Conservation (phyloP, 2,329 filamentous ascomycete genomes). For the Beauveria sp. region DNA sequence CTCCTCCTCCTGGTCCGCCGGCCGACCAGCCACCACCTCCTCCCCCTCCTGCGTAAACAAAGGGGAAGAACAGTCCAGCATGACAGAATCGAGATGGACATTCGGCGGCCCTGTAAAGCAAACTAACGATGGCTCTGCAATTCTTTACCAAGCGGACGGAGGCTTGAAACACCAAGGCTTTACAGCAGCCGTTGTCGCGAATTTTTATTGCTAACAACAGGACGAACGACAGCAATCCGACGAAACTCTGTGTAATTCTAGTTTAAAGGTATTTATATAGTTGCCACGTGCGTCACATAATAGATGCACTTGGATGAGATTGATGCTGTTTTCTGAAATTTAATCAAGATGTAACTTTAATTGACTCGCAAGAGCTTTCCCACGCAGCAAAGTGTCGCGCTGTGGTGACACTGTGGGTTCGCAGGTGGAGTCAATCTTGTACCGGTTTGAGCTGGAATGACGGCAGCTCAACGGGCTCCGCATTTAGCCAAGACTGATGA, state of each 20-base stretch:
- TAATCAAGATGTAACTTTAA: no score
- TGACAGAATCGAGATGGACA: not conserved
- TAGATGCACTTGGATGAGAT: not conserved
- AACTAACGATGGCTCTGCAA: not conserved
- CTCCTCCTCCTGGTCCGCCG: constrained; percentile 49
- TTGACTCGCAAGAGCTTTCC: no score
- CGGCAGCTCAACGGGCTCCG: constrained; percentile 3
- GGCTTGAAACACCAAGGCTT: not conserved
- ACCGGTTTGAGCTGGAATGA: not conserved
- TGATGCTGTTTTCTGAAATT: not conserved
- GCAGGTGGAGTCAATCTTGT: not conserved
- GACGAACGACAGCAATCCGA: not conserved
- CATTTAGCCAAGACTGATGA: not conserved
- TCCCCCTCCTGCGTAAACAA: constrained; percentile 37
- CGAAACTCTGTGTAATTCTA: constrained; percentile 2
- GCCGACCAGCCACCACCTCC: constrained; percentile 53
- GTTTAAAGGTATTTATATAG: not conserved
- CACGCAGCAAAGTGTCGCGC: no score
- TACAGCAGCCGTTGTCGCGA: not conserved
- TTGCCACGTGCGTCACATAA: not conserved
- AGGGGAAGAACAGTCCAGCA: not conserved
- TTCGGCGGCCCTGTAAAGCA: not conserved
- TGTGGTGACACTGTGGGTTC: not conserved
- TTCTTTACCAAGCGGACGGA: not conserved
- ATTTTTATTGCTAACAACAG: constrained; percentile 11